These are phyloP conservation scores for Aspergillus mulundensis DNA, from an alignment of 495 filamentous ascomycete species.

Conservation along the genomic window DNA sequence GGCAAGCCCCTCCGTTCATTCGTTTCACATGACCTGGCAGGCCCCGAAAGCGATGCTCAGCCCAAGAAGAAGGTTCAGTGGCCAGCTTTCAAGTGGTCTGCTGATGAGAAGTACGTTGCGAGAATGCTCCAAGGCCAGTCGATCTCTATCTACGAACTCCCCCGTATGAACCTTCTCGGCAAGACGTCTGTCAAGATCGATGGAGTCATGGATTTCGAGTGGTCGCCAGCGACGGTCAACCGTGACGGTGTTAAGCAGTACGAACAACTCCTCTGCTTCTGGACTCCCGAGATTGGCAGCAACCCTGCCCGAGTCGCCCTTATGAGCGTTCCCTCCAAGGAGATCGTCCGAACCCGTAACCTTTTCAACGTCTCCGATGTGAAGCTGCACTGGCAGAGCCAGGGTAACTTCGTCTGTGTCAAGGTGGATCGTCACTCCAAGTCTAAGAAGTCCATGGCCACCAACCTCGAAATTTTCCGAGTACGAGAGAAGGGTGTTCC, in stretches of 20 bases:
- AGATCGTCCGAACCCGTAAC: slow-evolving; percentile 88
- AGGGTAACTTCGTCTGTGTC: slow-evolving; percentile 89
- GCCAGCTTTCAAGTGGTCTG: slow-evolving; percentile 99
- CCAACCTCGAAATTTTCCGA: slow-evolving; percentile 97
- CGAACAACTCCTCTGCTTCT: slow-evolving; percentile 96
- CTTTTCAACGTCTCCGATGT: slow-evolving; percentile 96
- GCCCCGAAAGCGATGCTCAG: slow-evolving; percentile 60
- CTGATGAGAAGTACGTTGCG: slow-evolving; percentile 95
- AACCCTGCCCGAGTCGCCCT: slow-evolving; percentile 96
- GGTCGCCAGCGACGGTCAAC: slow-evolving; percentile 77
- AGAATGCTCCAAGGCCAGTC: slow-evolving; percentile 82
- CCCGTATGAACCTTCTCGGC: slow-evolving; percentile 84
- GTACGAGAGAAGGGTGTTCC: slow-evolving; percentile 94
- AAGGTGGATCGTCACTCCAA: slow-evolving; percentile 99
- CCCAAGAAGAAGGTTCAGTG: slow-evolving; percentile 91
- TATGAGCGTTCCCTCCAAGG: slow-evolving; percentile 93
- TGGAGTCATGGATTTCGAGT: slow-evolving; percentile 95
- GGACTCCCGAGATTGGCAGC: slow-evolving; percentile 97
- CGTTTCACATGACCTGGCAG: slow-evolving; percentile 73
- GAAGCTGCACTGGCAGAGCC: slow-evolving; percentile 92
- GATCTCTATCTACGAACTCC: slow-evolving; percentile 91
- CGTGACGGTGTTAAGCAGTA: slow-evolving; percentile 80
- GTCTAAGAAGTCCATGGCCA: slow-evolving; percentile 95
- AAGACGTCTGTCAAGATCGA: slow-evolving; percentile 92
- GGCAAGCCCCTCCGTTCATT: slow-evolving; percentile 89